These are phyloP conservation scores for Asterella californica DNA, from an alignment of 225 moss, liverwort and hornwort genomes.

Conservation along the genomic window DNA sequence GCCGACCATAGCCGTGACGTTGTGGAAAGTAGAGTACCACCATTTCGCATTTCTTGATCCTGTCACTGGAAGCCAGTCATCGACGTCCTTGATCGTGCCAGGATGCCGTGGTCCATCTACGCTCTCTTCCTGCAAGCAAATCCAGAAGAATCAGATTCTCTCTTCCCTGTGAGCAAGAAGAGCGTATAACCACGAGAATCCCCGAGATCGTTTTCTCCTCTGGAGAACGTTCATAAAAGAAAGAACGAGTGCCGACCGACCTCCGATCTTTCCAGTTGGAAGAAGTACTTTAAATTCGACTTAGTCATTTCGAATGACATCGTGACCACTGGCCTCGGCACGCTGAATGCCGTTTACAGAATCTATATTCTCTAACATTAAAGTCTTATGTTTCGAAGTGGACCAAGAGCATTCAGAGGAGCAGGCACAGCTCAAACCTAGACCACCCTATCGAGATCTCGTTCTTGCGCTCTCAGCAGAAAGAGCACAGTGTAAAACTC, in stretches of 20 bases:
- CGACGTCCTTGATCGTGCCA: conserved; percentile 23
- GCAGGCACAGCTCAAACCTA: not conserved
- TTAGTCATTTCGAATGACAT: conserved; percentile 9
- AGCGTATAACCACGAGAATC: not conserved
- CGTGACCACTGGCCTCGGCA: not conserved
- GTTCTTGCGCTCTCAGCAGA: too few species aligned
- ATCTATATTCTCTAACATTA: not conserved
- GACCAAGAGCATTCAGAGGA: too few species aligned
- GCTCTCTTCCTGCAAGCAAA: not conserved
- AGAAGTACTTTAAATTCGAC: conserved; percentile 14
- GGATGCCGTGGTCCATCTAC: conserved; percentile 3
- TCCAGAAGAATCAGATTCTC: not conserved
- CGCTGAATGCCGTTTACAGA: not conserved
- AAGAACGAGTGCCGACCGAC: not conserved
- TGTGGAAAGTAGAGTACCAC: conserved; percentile 94
- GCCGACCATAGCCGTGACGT: conserved; percentile 95
- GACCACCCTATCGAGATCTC: not conserved
- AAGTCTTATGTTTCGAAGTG: not conserved
- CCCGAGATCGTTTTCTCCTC: not conserved
- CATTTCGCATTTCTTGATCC: conserved; percentile 74
- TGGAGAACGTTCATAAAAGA: too few species aligned
- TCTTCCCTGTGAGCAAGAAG: not conserved
- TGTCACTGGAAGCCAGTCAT: conserved; percentile 74
- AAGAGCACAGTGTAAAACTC: not conserved
- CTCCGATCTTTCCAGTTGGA: not conserved